These are phyloP conservation scores for Cucurbitaria berberidis DNA, from an alignment of 2,329 filamentous ascomycete genomes.

Conservation along the genomic window DNA sequence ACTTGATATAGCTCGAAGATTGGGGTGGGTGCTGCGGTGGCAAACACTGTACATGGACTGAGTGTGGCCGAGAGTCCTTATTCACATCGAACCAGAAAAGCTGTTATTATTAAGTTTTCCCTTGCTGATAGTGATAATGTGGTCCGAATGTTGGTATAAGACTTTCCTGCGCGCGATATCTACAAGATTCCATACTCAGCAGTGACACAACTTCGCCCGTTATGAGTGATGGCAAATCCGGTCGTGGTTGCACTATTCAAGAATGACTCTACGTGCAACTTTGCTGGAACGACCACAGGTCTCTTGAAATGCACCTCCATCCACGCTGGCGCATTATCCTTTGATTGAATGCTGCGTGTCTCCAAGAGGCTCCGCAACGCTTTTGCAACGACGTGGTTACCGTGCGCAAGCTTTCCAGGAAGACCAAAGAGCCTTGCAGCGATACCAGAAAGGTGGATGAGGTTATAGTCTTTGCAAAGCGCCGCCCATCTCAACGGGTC, in stretches of 20 bases:
- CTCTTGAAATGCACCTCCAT: conserved; percentile 9
- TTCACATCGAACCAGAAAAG: too few relatives aligned
- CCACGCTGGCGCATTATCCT: not conserved
- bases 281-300: conserved; percentile 4
- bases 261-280: not conserved
- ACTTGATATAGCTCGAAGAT: too few relatives aligned
- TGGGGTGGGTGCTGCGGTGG: too few relatives aligned
- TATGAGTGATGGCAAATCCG: not conserved
- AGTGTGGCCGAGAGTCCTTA: too few relatives aligned
- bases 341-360: not conserved
- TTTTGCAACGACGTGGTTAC: conserved; percentile 8
- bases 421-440: conserved; percentile 6
- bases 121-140: too few relatives aligned
- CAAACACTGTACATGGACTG: too few relatives aligned
- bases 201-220: not conserved
- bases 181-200: not conserved
- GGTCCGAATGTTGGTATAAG: too few relatives aligned
- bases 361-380: not conserved
- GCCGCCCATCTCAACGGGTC: conserved; percentile 7
- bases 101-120: too few relatives aligned
- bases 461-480: conserved; percentile 13
- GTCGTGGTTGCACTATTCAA: not conserved
- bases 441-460: conserved; percentile 5
- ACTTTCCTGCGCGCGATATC: too few relatives aligned
- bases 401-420: conserved; percentile 11